Evolutionary conservation across 2,329 filamentous ascomycete genomes (phyloP).

Genomic region (Bipolaris bicolor): DNA sequence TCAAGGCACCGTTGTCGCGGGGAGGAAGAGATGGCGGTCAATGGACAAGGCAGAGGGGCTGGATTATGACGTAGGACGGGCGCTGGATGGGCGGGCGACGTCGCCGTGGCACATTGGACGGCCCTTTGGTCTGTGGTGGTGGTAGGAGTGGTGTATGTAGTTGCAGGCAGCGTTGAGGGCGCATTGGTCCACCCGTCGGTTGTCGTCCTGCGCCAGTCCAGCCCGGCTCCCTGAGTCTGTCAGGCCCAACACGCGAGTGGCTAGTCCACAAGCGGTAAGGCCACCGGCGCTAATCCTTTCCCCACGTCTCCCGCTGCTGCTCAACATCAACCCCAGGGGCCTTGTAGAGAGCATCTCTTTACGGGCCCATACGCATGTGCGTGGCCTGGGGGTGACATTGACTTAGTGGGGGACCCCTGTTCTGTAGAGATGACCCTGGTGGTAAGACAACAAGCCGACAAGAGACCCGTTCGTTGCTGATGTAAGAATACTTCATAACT

Average conservation of each 20-base stretch:
- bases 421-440: neutral
- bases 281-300: slow-evolving; percentile 9
- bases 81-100: slow-evolving; percentile 13
- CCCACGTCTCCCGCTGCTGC: neutral
- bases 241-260: slow-evolving; percentile 10
- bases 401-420: neutral
- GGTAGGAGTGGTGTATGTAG: slow-evolving; percentile 6
- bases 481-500: neutral
- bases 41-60: neutral
- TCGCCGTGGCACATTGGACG: slow-evolving; percentile 22
- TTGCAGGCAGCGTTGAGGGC: slow-evolving; percentile 7
- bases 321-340: slow-evolving; percentile 2
- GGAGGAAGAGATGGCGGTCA: slow-evolving; percentile 5
- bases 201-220: slow-evolving; percentile 15
- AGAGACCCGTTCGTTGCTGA: neutral
- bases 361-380: neutral
- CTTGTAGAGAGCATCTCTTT: neutral
- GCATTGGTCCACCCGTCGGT: slow-evolving; percentile 13
- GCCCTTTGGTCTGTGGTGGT: slow-evolving; percentile 7
- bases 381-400: neutral
- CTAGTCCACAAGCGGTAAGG: slow-evolving; percentile 10
- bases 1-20: slow-evolving; percentile 7
- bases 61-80: slow-evolving; percentile 5
- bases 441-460: neutral
- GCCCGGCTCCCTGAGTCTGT: slow-evolving; percentile 20